phyloP scores from a whole-genome alignment of 2,329 filamentous ascomycete genomes.

The Gnomoniopsis sp. region DNA sequence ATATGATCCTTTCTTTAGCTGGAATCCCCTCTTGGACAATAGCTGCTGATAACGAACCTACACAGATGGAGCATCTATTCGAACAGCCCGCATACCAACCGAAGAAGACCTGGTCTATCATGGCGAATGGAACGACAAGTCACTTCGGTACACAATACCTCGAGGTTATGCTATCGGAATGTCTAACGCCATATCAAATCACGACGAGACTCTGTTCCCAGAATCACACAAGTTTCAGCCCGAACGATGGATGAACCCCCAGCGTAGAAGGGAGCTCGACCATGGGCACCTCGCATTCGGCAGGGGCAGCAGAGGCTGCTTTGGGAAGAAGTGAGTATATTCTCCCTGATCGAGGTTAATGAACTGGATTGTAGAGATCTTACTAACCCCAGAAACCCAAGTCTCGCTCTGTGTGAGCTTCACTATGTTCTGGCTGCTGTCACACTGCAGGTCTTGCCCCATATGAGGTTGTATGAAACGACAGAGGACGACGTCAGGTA shows the following conservation, averaged over 20 bases:
- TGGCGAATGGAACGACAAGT: background rate
- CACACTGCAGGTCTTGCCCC: constrained; percentile 17
- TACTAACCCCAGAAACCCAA: background rate
- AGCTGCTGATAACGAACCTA: background rate
- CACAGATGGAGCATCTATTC: constrained; percentile 15
- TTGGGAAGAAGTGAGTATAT: constrained; percentile 25
- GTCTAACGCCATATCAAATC: constrained; percentile 18
- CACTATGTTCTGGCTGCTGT: constrained; percentile 18
- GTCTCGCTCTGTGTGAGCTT: constrained; percentile 18
- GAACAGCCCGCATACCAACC: constrained; percentile 17
- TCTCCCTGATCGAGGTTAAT: background rate
- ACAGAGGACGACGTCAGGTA: constrained; percentile 19
- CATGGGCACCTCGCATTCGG: constrained; percentile 19
- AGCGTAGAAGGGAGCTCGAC: constrained; percentile 17
- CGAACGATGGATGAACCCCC: constrained; percentile 23
- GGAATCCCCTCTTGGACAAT: background rate
- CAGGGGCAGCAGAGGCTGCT: constrained; percentile 23
- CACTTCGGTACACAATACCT: constrained; percentile 21
- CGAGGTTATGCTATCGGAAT: constrained; percentile 22
- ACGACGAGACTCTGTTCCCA: constrained; percentile 22
- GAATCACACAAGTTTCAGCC: constrained; percentile 21
- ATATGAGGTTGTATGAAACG: constrained; percentile 17
- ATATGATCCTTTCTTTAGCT: background rate
- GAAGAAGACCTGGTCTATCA: constrained; percentile 7
- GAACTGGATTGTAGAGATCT: background rate